Evolutionary conservation across 2,329 filamentous ascomycete genomes (phyloP).

Genomic region (Paraphaeosphaeria minitans): DNA sequence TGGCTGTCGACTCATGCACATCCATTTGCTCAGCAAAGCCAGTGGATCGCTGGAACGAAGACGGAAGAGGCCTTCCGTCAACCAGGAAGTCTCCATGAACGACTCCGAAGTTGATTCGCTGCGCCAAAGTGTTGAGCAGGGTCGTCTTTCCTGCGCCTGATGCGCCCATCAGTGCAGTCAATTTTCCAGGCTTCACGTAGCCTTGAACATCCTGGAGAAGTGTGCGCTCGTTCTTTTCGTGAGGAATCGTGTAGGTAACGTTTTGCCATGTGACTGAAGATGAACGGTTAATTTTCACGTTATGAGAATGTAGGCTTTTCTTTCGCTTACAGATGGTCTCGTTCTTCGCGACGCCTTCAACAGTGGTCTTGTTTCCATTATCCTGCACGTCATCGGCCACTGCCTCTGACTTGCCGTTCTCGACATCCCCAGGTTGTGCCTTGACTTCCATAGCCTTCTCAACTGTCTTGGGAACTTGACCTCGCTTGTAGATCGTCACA

Average conservation of each 20-base stretch:
- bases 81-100: conserved; percentile 54
- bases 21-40: conserved; percentile 73
- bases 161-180: conserved; percentile 79
- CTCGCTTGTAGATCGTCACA: conserved; percentile 67
- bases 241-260: conserved; percentile 75
- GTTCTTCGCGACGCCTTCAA: conserved; percentile 63
- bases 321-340: conserved; percentile 50
- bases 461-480: conserved; percentile 64
- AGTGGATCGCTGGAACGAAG: conserved; percentile 80
- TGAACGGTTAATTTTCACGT: not conserved
- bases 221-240: conserved; percentile 49
- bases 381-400: conserved; percentile 32
- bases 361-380: conserved; percentile 35
- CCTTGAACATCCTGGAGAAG: conserved; percentile 69
- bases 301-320: too few species aligned
- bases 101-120: conserved; percentile 52
- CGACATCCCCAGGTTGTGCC: conserved; percentile 55
- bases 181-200: conserved; percentile 88
- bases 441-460: conserved; percentile 63
- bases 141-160: conserved; percentile 57
- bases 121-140: conserved; percentile 45
- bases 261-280: conserved; percentile 75
- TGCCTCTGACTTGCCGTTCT: conserved; percentile 51
- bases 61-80: conserved; percentile 53
- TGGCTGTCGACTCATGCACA: conserved; percentile 65